Percentiles rank a stretch among this genome's conserved stretches.
Conservation (phyloP, 2,329 filamentous ascomycete genomes). For the Neurospora sp. region DNA sequence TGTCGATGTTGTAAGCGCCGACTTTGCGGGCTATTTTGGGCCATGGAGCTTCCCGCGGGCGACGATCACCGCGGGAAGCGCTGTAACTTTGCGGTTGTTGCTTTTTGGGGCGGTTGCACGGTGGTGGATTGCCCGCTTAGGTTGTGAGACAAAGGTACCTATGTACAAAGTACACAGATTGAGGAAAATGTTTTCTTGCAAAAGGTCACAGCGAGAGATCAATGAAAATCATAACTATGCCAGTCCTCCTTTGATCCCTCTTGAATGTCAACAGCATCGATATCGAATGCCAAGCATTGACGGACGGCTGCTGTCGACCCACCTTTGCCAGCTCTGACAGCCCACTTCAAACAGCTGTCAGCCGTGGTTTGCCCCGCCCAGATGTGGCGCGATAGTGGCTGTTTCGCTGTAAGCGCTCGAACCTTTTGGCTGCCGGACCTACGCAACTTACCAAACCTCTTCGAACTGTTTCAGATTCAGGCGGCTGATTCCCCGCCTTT, state of each 20-base stretch:
- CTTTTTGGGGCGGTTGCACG: background rate
- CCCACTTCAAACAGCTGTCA: background rate
- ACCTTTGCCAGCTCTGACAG: background rate
- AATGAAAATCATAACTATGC: too few relatives aligned
- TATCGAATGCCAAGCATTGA: background rate
- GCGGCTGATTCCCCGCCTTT: background rate
- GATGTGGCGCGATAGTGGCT: background rate
- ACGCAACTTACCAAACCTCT: background rate
- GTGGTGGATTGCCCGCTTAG: background rate
- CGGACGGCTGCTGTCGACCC: background rate
- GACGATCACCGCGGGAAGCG: background rate
- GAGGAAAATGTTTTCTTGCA: too few relatives aligned
- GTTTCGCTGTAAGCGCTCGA: background rate
- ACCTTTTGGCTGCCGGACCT: background rate
- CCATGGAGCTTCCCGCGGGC: background rate
- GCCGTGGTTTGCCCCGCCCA: background rate
- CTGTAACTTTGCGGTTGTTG: background rate
- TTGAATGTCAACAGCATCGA: background rate
- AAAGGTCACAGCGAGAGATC: too few relatives aligned
- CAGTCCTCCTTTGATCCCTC: too few relatives aligned
- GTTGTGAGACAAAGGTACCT: background rate
- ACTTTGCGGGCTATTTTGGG: background rate
- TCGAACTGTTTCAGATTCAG: background rate
- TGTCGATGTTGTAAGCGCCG: background rate
- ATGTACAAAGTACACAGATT: too few relatives aligned